Base-by-base conservation (phyloP, 192 early-diverging fungal genomes). In the Entrophospora sp. region DNA sequence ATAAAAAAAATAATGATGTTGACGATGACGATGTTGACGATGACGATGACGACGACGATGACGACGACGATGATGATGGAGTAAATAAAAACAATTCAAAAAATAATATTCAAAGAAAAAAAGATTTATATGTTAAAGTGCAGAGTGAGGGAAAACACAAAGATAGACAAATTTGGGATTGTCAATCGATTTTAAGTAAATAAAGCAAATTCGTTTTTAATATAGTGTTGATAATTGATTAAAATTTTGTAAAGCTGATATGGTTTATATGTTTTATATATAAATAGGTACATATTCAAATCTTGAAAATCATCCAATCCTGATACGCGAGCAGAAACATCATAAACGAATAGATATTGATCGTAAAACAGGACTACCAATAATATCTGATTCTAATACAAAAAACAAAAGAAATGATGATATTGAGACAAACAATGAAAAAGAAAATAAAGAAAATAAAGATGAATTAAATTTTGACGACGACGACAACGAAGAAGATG, bases 261-360 rank as follows among this genome's bases (percentile, higher is more conserved):
- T n/a, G n/a, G n/a, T n/a, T n/a, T n/a, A n/a, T n/a, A n/a, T n/a
- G n/a, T n/a, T n/a, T n/a, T n/a, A n/a, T n/a, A n/a, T n/a, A n/a
- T n/a, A n/a, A n/a, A n/a, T 66, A 75, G 73, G 69, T 37, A 95
- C 91, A 3, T 93, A 95, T 75, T 91, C 93, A 44, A 96, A 94
- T 73, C 81, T 95, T 61, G 94, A 96, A 70, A 96, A 98, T 73
- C 90, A 91, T 59, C 94, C 96, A 4, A 75, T 77, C 30, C 69
- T 91, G 40, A 95, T 98, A 69, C 73, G 79, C 36, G 92, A 94
- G n/a, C n/a, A n/a, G 69, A 61, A 67, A 34, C 70, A 61, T 45
- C 68, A 60, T 30, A 78, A 67, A 72, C 83, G 68, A 67, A 89
- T 91, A 70, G 79, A 76, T 46, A 83, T 90, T 61, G 82, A 84